Evolutionary conservation across 352 stramenopile species (phyloP).

Genomic region (Achlya hypogyna): DNA sequence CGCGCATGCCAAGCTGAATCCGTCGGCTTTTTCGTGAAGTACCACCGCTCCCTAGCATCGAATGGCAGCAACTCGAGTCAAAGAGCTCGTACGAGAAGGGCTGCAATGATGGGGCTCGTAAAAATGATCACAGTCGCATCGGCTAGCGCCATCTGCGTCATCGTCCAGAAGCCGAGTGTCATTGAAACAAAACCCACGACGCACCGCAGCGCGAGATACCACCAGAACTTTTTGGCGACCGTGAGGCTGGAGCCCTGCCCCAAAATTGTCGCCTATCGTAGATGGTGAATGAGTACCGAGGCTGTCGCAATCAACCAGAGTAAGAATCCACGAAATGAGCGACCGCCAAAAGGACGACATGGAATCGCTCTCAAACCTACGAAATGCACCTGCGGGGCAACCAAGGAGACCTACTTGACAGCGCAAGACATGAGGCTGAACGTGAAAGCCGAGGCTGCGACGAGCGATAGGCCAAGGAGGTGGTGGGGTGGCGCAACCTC

Average conservation of each 20-base stretch:
- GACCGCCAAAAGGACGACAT: slow-evolving; percentile 58
- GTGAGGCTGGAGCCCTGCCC: slow-evolving; percentile 40
- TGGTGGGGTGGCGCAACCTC: background rate
- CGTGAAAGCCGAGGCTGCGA: slow-evolving; percentile 45
- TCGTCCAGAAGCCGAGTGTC: slow-evolving; percentile 40
- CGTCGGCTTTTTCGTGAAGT: background rate
- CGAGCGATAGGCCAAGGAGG: slow-evolving; percentile 29
- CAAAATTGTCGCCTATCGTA: slow-evolving; percentile 36
- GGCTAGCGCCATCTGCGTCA: slow-evolving; percentile 45
- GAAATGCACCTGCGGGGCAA: slow-evolving; percentile 16
- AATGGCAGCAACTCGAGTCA: no score
- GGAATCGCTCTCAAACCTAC: slow-evolving; percentile 28
- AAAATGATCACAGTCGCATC: slow-evolving; percentile 58
- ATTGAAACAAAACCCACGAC: slow-evolving; percentile 39
- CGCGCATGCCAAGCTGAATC: background rate
- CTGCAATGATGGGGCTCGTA: slow-evolving; percentile 50
- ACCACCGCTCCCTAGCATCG: background rate
- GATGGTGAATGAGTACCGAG: background rate
- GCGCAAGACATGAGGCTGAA: slow-evolving; percentile 49
- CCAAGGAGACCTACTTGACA: slow-evolving; percentile 33
- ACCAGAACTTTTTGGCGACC: slow-evolving; percentile 40
- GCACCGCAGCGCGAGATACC: slow-evolving; percentile 47
- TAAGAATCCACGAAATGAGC: slow-evolving; percentile 33
- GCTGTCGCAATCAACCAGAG: slow-evolving; percentile 18
- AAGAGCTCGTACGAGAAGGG: slow-evolving; percentile 48